A percentile compares a stretch with the other conserved stretches of the same genome.
Evolutionary conservation across 139 green algal species (phyloP).

Genomic region (Edaphochlamys debaryana): DNA sequence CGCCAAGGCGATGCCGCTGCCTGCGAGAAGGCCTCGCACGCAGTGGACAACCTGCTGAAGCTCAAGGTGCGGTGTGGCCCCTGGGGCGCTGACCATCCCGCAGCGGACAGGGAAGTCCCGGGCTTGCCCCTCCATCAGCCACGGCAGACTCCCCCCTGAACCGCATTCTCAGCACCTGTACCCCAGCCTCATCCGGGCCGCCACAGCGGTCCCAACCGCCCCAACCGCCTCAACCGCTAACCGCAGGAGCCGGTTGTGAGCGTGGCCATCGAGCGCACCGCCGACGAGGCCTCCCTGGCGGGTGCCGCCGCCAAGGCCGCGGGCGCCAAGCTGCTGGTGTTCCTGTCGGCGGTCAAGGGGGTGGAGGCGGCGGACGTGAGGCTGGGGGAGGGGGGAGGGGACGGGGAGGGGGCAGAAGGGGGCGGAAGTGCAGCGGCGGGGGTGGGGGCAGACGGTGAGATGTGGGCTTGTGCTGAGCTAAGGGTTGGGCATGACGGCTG

Average conservation of each 20-base stretch:
- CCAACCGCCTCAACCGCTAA: no score
- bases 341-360: background rate
- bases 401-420: background rate
- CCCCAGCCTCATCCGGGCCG: no score
- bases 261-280: background rate
- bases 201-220: no score
- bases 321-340: constrained; percentile 28
- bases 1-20: background rate
- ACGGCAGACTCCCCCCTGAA: no score
- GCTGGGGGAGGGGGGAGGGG: background rate
- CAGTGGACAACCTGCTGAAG: constrained; percentile 9
- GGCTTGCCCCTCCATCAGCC: no score
- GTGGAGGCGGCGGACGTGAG: constrained; percentile 13
- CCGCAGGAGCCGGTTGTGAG: constrained; percentile 31
- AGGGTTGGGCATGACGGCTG: no score
- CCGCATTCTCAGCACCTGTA: no score
- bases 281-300: constrained; percentile 10
- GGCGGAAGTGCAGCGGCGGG: background rate
- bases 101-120: no score
- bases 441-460: no score
- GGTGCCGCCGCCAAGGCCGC: background rate
- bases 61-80: constrained; percentile 21
- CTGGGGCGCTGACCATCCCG: no score
- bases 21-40: constrained; percentile 10
- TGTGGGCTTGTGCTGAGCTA: no score